These are phyloP conservation scores for Exophiala sideris DNA, from an alignment of 2,329 filamentous ascomycete species.

Conservation along the genomic window DNA sequence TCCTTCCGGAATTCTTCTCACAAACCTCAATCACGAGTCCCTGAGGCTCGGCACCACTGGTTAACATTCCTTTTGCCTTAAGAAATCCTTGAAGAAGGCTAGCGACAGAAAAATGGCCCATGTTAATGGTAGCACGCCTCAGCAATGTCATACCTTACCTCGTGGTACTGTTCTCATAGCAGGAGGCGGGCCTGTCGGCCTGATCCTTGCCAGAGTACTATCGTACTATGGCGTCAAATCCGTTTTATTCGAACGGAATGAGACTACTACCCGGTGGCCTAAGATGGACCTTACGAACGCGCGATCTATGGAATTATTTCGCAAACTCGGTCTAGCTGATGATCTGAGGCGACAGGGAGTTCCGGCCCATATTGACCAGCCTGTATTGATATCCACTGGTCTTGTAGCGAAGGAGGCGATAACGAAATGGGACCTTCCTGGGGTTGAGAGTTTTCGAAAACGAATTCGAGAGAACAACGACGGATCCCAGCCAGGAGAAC, in stretches of 20 bases:
- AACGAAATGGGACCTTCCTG: constrained; percentile 11
- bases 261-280: constrained; percentile 34
- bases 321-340: constrained; percentile 16
- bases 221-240: constrained; percentile 22
- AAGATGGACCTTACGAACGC: constrained; percentile 41
- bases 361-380: constrained; percentile 1
- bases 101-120: background rate
- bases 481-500: constrained; percentile 33
- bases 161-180: constrained; percentile 40
- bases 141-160: constrained; percentile 1
- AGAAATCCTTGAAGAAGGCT: background rate
- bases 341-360: constrained; percentile 13
- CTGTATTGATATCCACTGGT: constrained; percentile 8
- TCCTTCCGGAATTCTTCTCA: no score
- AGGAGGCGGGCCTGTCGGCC: constrained; percentile 46
- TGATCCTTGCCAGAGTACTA: constrained; percentile 35
- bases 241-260: constrained; percentile 30
- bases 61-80: background rate
- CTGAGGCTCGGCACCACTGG: no score
- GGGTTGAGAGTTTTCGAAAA: constrained; percentile 20
- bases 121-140: no score
- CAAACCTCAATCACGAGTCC: no score
- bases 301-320: constrained; percentile 37
- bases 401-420: constrained; percentile 8
- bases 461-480: constrained; percentile 32